A percentile compares a stretch with the other conserved stretches of the same genome.
These are phyloP conservation scores for Clathrus columnatus DNA, from an alignment of 768 basidiomycete genomes.

Conservation along the genomic window DNA sequence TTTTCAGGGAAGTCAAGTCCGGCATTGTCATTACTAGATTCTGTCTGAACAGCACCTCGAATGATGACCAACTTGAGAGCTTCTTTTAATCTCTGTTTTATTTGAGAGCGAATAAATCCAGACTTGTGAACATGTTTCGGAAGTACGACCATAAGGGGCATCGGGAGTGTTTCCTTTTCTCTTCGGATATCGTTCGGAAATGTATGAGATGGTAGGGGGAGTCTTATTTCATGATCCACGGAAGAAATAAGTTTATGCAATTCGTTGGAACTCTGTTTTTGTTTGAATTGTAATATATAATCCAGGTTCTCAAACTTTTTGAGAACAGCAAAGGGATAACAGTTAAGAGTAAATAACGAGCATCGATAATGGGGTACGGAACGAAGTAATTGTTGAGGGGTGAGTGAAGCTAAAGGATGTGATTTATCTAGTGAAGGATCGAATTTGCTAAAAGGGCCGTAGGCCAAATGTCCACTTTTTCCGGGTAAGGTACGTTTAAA, in stretches of 20 bases:
- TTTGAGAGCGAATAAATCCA: constrained; percentile 4
- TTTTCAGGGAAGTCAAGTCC: too few relatives aligned
- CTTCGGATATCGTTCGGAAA: neutral
- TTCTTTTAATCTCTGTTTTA: constrained; percentile 1
- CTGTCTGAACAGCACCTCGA: neutral
- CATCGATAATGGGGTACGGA: constrained; percentile 1
- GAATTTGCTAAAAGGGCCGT: neutral
- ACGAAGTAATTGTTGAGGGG: neutral
- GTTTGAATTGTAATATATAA: neutral
- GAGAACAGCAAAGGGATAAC: constrained; percentile 5
- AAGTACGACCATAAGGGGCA: constrained; percentile 1
- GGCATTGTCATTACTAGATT: neutral
- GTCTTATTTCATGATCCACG: neutral
- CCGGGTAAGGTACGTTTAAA: constrained; percentile 8
- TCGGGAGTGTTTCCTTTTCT: constrained; percentile 1
- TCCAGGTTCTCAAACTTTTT: neutral
- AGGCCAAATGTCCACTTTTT: neutral
- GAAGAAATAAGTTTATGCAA: neutral
- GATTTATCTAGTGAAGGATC: neutral
- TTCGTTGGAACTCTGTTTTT: neutral
- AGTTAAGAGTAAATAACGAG: neutral
- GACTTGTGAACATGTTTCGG: constrained; percentile 1
- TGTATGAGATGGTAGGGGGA: neutral
- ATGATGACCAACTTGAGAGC: constrained; percentile 6
- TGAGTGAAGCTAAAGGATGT: neutral